Evolutionary conservation across 148 eudicot species (phyloP).

Genomic region (Fagopyrum tataricum): DNA sequence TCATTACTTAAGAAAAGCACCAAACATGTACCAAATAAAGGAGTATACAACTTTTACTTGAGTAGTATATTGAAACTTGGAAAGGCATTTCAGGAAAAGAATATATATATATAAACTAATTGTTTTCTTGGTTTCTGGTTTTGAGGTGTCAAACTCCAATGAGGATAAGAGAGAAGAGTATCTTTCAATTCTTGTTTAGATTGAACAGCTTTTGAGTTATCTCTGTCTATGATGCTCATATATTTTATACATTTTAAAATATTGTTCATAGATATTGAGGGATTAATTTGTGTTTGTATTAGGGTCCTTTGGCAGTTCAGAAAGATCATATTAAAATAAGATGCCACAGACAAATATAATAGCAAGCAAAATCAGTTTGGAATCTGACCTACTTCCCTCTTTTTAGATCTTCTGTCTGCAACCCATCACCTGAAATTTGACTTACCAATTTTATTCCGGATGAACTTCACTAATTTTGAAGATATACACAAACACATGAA

Average conservation of each 20-base stretch:
- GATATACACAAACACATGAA: background rate
- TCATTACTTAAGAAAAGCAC: conserved; percentile 20
- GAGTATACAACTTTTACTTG: background rate
- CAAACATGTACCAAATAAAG: conserved; percentile 18
- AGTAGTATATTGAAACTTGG: background rate
- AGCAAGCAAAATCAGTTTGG: conserved; percentile 1
- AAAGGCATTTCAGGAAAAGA: background rate
- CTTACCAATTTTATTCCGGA: background rate
- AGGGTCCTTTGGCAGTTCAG: conserved; percentile 32
- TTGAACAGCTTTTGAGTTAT: conserved; percentile 11
- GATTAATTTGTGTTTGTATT: background rate
- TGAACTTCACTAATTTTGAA: background rate
- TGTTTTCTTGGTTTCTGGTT: background rate
- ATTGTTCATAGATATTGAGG: background rate
- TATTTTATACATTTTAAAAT: background rate
- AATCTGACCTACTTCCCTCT: conserved; percentile 32
- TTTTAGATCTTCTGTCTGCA: conserved; percentile 4
- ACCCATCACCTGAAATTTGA: background rate
- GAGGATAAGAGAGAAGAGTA: conserved; percentile 12
- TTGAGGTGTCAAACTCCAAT: conserved; percentile 19
- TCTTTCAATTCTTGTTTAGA: conserved; percentile 10
- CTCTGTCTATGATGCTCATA: background rate
- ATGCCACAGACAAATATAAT: conserved; percentile 10
- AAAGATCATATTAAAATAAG: conserved; percentile 22
- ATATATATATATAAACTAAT: background rate